These are phyloP conservation scores for Scutellaria barbata DNA, from an alignment of 257 asterid genomes.

Conservation along the genomic window DNA sequence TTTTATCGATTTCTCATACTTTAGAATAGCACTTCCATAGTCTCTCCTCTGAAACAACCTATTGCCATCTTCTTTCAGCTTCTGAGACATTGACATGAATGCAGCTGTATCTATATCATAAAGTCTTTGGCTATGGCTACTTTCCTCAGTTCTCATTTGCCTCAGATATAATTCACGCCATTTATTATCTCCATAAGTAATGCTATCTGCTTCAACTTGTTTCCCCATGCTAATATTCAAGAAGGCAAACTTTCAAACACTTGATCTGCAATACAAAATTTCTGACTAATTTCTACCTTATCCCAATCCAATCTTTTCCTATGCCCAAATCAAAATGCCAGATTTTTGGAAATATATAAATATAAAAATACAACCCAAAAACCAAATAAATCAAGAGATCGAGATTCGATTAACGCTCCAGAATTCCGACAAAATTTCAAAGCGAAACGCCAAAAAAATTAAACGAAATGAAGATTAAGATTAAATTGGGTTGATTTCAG, in stretches of 20 bases:
- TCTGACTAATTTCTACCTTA: slow-evolving; percentile 19
- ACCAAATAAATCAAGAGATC: not conserved
- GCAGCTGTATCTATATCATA: slow-evolving; percentile 66
- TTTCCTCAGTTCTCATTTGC: slow-evolving; percentile 49
- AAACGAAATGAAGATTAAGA: slow-evolving; percentile 28
- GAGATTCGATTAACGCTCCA: slow-evolving; percentile 28
- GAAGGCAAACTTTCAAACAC: slow-evolving; percentile 35
- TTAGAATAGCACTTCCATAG: slow-evolving; percentile 69
- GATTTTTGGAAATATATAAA: slow-evolving; percentile 22
- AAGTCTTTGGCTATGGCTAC: slow-evolving; percentile 47
- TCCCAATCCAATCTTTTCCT: slow-evolving; percentile 20
- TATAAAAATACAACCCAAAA: slow-evolving; percentile 19
- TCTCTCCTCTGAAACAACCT: slow-evolving; percentile 76
- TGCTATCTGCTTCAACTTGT: slow-evolving; percentile 43
- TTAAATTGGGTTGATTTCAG: slow-evolving; percentile 25
- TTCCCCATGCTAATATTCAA: slow-evolving; percentile 58
- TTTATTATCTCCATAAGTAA: slow-evolving; percentile 43
- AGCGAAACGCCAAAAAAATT: not conserved
- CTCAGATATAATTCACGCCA: slow-evolving; percentile 50
- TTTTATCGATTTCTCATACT: slow-evolving; percentile 77
- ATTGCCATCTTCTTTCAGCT: slow-evolving; percentile 79
- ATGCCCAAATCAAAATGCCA: slow-evolving; percentile 26
- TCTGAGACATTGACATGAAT: slow-evolving; percentile 73
- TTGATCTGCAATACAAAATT: slow-evolving; percentile 27
- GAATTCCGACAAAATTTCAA: slow-evolving; percentile 24